A percentile compares a stretch with the other conserved stretches of the same genome.
Evolutionary conservation across 495 filamentous ascomycete species (phyloP).

Genomic region (Collariella sp.): DNA sequence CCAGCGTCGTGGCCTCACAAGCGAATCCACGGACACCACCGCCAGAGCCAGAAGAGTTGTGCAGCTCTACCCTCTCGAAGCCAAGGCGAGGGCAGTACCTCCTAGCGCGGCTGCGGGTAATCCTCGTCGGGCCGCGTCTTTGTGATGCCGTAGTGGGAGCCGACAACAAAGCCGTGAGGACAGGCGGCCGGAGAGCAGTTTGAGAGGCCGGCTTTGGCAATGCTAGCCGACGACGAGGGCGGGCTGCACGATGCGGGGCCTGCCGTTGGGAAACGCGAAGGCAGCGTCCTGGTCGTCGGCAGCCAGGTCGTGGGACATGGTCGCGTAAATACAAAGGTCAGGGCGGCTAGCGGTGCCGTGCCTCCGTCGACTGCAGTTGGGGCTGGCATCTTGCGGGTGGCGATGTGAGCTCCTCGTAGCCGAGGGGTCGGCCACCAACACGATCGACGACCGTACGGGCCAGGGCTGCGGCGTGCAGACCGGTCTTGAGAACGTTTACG

Average conservation of each 20-base stretch:
- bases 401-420: slow-evolving; percentile 3
- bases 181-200: slow-evolving; percentile 40
- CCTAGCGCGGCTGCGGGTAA: slow-evolving; percentile 28
- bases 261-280: slow-evolving; percentile 29
- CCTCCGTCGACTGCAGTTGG: slow-evolving; percentile 17
- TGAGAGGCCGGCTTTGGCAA: slow-evolving; percentile 28
- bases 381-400: slow-evolving; percentile 15
- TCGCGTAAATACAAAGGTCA: slow-evolving; percentile 35
- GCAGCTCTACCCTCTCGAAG: slow-evolving; percentile 31
- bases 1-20: slow-evolving; percentile 16
- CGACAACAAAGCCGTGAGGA: slow-evolving; percentile 31
- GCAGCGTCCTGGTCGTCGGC: slow-evolving; percentile 29
- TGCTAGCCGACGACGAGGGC: slow-evolving; percentile 26
- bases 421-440: slow-evolving; percentile 3
- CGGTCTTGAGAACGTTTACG: no score
- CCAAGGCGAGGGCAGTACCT: slow-evolving; percentile 34
- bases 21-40: slow-evolving; percentile 34
- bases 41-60: slow-evolving; percentile 34
- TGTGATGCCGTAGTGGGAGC: slow-evolving; percentile 23
- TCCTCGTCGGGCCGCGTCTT: slow-evolving; percentile 23
- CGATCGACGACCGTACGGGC: not conserved
- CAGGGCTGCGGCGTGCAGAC: not conserved
- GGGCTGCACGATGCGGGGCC: slow-evolving; percentile 32
- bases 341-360: slow-evolving; percentile 27
- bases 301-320: slow-evolving; percentile 35